These are phyloP conservation scores for Diaporthe velutina DNA, from an alignment of 2,329 filamentous ascomycete species.

Conservation along the genomic window DNA sequence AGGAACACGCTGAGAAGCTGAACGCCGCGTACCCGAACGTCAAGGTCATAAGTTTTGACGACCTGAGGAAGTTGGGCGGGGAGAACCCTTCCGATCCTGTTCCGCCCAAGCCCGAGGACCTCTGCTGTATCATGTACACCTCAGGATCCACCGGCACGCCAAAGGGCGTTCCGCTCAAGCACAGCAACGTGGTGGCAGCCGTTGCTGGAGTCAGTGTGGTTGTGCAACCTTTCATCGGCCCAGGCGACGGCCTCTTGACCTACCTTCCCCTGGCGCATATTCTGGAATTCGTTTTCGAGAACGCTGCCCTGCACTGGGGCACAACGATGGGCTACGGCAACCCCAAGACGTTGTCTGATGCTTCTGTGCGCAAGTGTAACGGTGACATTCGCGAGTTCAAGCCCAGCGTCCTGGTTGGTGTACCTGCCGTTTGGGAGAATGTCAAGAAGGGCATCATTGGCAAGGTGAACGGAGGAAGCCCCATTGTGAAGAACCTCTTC, in stretches of 20 bases:
- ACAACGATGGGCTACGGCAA: constrained; percentile 91
- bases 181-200: constrained; percentile 80
- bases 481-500: constrained; percentile 81
- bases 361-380: constrained; percentile 85
- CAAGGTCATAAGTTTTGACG: constrained; percentile 64
- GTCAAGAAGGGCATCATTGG: constrained; percentile 90
- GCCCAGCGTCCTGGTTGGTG: constrained; percentile 86
- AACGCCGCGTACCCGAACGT: constrained; percentile 62
- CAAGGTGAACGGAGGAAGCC: constrained; percentile 79
- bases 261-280: constrained; percentile 92
- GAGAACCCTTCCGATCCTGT: constrained; percentile 77
- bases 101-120: constrained; percentile 78
- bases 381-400: constrained; percentile 90
- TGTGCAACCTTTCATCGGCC: constrained; percentile 81
- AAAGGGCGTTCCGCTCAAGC: constrained; percentile 84
- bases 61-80: constrained; percentile 64
- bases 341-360: constrained; percentile 85
- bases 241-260: constrained; percentile 82
- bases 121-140: constrained; percentile 81
- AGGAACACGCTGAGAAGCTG: constrained; percentile 63
- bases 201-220: constrained; percentile 83
- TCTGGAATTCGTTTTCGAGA: constrained; percentile 92
- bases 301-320: constrained; percentile 86
- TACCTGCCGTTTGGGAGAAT: constrained; percentile 90
- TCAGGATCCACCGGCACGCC: constrained; percentile 86